Conservation (phyloP, 2,329 filamentous ascomycete genomes). For the Incumbomyces delicatus region DNA sequence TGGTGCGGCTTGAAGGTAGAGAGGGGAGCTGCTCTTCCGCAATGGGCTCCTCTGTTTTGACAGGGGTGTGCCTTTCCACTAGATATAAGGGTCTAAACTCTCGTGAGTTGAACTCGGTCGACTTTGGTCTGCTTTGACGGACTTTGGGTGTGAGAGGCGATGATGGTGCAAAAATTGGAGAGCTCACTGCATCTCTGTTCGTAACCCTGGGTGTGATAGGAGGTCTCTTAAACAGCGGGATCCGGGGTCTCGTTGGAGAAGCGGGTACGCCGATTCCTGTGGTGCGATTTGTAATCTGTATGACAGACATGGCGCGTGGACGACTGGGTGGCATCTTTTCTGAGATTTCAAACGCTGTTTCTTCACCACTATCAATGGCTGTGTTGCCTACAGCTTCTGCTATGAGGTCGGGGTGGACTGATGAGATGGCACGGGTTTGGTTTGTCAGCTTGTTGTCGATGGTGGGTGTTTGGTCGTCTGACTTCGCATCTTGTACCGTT, state of each 20-base stretch:
- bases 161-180: constrained; percentile 23
- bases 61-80: constrained; percentile 52
- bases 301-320: constrained; percentile 2
- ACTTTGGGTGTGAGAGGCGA: constrained; percentile 33
- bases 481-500: background rate
- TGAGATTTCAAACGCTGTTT: constrained; percentile 3
- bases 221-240: constrained; percentile 45
- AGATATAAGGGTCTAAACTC: constrained; percentile 78
- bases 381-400: background rate
- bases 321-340: background rate
- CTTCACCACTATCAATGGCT: constrained; percentile 4
- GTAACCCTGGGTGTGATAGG: constrained; percentile 34
- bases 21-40: constrained; percentile 35
- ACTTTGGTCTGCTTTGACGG: constrained; percentile 39
- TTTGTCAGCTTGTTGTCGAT: background rate
- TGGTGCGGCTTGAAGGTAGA: constrained; percentile 37
- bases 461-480: background rate
- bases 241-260: constrained; percentile 35
- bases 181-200: constrained; percentile 28
- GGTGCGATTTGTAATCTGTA: background rate
- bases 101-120: constrained; percentile 45
- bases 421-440: background rate
- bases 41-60: constrained; percentile 31
- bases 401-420: background rate
- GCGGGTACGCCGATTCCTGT: constrained; percentile 22